phyloP scores from a whole-genome alignment of 257 asterid species.

The Nicotiana noctiflora region DNA sequence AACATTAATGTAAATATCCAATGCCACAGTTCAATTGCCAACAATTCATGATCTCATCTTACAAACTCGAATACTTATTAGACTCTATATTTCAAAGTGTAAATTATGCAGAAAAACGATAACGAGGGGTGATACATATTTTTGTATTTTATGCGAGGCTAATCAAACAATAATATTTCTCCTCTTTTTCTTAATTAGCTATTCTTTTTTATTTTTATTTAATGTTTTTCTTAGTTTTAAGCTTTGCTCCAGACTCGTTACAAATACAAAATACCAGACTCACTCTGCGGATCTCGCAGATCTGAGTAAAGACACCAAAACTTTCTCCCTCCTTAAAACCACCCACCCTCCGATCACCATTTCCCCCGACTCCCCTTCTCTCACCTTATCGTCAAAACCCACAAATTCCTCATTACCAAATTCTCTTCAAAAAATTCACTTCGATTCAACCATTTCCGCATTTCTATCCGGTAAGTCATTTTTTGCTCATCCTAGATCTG shows the following conservation, averaged over 20 bases:
- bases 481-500: not conserved
- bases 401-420: not conserved
- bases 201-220: not conserved
- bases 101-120: not conserved
- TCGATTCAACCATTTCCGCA: not conserved
- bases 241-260: not conserved
- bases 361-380: not conserved
- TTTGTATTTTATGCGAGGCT: too few species aligned
- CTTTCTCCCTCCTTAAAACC: not conserved
- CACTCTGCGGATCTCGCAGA: slow-evolving; percentile 10
- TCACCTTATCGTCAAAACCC: not conserved
- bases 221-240: too few species aligned
- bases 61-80: too few species aligned
- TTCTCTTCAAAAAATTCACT: not conserved
- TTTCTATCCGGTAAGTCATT: not conserved
- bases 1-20: too few species aligned
- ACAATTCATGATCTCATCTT: too few species aligned
- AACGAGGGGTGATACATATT: not conserved
- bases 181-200: too few species aligned
- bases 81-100: too few species aligned
- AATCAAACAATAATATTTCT: too few species aligned
- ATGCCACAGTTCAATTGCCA: too few species aligned
- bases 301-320: not conserved
- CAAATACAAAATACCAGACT: not conserved
- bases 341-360: not conserved